Base-by-base conservation (phyloP, 768 basidiomycete genomes). In the Mycena haematopus region DNA sequence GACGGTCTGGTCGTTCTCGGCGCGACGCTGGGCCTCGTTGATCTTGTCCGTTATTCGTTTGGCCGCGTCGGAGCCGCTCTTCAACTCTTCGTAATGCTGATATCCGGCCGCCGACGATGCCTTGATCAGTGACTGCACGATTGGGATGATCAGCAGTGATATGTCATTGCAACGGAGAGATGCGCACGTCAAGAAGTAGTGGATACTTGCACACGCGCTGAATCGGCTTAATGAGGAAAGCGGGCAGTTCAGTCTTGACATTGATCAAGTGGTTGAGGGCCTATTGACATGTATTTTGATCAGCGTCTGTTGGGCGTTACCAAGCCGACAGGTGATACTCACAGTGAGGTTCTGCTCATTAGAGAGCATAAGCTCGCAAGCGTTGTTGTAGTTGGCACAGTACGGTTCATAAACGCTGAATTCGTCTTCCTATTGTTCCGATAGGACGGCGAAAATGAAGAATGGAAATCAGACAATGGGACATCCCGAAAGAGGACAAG, bases 121-220 rank as follows among this genome's bases (percentile, higher is more conserved):
- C 74, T 93, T 93, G 69, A 92, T 81, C 56, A 94, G 79, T 42
- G 88, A 89, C 92, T 93, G 67, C 31, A 45, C 62, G 55, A 67
- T 58, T 49, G 25, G 55, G 56, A 25, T 56, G 57, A 64, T 52
- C 36, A 51, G 58, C n/a, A 29, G 63, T 59, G 57, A 47, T n/a
- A 42, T 53, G 52, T 68, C 54, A 66, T 2, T 31, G 40, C 5
- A 60, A 70, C 44, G n/a, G 7, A 60, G 40, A 62, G 57, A 52
- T 31, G 80, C 89, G 72, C 72, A 95, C 95, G 74, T 93, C 92
- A 69, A 99, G 87, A 24, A 99, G 85, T 15, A 99, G 82, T 25
- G 96, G 96, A 75, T 99, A 99, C 82, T 99, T 99, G 85, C 96
- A 97, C 68, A 99, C 91, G 65, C 97, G 88, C 75, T 99, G 97